Evolutionary conservation across 106 monocot species (phyloP).

Genomic region (Cymbidium sinense): DNA sequence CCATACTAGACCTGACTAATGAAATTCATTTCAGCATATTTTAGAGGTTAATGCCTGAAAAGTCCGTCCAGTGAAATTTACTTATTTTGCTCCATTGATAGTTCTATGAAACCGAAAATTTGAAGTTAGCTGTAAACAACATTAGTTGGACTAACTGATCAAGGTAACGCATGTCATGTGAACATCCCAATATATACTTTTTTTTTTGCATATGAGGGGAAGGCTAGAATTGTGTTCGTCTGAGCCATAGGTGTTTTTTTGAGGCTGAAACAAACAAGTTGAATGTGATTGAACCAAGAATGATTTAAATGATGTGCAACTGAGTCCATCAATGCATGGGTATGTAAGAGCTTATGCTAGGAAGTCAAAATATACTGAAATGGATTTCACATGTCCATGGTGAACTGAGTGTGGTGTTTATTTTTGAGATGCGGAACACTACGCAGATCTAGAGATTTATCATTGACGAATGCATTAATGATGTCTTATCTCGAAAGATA

Average conservation of each 20-base stretch:
- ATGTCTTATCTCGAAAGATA: too few relatives aligned
- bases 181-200: too few relatives aligned
- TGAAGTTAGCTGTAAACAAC: not conserved
- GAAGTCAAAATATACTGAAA: not conserved
- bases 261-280: not conserved
- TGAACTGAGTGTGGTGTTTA: not conserved
- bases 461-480: too few relatives aligned
- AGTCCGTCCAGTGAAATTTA: not conserved
- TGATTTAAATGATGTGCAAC: not conserved
- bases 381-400: not conserved
- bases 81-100: not conserved
- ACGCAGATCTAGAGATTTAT: too few relatives aligned
- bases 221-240: not conserved
- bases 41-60: not conserved
- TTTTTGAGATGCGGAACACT: too few relatives aligned
- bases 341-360: not conserved
- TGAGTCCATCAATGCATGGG: not conserved
- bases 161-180: not conserved
- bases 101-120: not conserved
- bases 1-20: not conserved
- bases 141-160: not conserved
- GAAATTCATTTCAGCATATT: not conserved
- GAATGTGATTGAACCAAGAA: not conserved
- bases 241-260: not conserved
- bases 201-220: not conserved